Evolutionary conservation across 768 basidiomycete species (phyloP).

Genomic region (Leucosporidium yakuticum): DNA sequence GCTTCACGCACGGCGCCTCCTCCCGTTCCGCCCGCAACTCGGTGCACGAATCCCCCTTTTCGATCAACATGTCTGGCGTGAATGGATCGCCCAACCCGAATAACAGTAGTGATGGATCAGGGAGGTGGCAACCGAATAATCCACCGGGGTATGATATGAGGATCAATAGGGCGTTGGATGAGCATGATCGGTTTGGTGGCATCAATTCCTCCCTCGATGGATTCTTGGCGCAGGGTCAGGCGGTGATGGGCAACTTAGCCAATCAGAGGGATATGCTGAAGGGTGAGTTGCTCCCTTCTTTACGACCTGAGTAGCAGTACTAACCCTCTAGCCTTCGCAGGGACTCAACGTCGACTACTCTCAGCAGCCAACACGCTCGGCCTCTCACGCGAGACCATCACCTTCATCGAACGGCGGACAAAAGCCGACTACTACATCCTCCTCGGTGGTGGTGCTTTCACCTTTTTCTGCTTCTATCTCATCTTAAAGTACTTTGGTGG

Average conservation of each 20-base stretch:
- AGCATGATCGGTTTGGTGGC: conserved; percentile 81
- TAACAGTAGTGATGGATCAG: too few species aligned
- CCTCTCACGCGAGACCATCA: conserved; percentile 85
- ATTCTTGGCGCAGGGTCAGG: conserved; percentile 84
- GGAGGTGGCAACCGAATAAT: too few species aligned
- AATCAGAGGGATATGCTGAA: conserved; percentile 91
- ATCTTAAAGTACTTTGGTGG: conserved; percentile 84
- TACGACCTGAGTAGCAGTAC: neutral
- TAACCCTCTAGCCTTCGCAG: neutral
- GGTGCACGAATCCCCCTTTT: neutral
- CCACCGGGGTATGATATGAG: too few species aligned
- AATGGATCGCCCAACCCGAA: too few species aligned
- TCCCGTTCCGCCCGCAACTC: neutral
- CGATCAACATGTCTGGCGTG: conserved; percentile 12
- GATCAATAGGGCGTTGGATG: conserved; percentile 61
- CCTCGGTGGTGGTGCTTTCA: conserved; percentile 71
- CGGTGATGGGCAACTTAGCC: conserved; percentile 82
- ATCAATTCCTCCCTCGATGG: conserved; percentile 78
- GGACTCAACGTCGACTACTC: conserved; percentile 77
- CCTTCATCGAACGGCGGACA: conserved; percentile 93
- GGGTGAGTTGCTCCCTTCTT: conserved; percentile 42
- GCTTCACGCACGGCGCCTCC: neutral
- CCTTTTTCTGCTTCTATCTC: conserved; percentile 86
- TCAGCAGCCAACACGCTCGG: conserved; percentile 92
- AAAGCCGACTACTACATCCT: conserved; percentile 96